phyloP scores from a whole-genome alignment of 352 stramenopile genomes.

The Globisporangium sylvaticum region DNA sequence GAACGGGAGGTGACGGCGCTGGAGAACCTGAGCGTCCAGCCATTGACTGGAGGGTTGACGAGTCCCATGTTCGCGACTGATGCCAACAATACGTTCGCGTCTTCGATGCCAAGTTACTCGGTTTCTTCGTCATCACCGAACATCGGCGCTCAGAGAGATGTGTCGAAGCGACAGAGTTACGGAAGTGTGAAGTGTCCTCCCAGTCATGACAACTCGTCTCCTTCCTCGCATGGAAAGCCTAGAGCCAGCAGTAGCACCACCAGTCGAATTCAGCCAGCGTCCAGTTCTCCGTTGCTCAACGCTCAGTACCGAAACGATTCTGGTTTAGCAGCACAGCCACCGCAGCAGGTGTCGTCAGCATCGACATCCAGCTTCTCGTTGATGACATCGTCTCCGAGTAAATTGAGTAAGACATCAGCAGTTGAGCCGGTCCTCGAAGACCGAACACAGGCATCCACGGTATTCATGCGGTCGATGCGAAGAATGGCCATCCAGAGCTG shows the following conservation, averaged over 20 bases:
- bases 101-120: background rate
- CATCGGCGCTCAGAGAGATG: background rate
- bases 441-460: slow-evolving; percentile 6
- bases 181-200: background rate
- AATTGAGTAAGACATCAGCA: background rate
- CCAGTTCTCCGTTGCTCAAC: slow-evolving; percentile 6
- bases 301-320: background rate
- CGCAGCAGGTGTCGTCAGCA: background rate
- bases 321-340: background rate
- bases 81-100: background rate
- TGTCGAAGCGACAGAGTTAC: background rate
- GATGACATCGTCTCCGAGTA: slow-evolving; percentile 8
- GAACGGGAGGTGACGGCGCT: slow-evolving; percentile 42
- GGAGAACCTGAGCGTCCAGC: slow-evolving; percentile 37
- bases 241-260: background rate
- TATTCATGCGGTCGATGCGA: background rate
- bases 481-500: background rate
- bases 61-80: background rate
- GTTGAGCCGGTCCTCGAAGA: background rate
- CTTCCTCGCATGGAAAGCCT: background rate
- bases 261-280: slow-evolving; percentile 6
- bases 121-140: background rate
- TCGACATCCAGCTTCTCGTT: slow-evolving; percentile 9
- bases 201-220: background rate
- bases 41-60: slow-evolving; percentile 15